These are phyloP conservation scores for Amauroascus niger DNA, from an alignment of 2,329 filamentous ascomycete genomes.

Conservation along the genomic window DNA sequence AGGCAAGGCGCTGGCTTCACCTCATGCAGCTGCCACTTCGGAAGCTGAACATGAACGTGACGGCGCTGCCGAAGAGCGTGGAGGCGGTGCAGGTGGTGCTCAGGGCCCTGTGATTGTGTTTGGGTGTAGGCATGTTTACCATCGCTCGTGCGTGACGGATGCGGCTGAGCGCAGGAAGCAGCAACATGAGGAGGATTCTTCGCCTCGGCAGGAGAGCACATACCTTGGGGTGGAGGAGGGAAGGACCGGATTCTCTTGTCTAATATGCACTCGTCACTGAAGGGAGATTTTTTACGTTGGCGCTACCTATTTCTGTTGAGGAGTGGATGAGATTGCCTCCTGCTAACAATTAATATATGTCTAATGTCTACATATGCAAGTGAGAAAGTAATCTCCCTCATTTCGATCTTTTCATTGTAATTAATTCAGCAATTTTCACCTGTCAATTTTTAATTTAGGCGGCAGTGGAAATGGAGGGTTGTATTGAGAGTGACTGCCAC, in stretches of 20 bases:
- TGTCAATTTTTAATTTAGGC: too few relatives aligned
- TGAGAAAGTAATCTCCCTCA: not conserved
- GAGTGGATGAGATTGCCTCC: too few relatives aligned
- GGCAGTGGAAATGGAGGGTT: not conserved
- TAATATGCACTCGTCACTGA: slow-evolving; percentile 23
- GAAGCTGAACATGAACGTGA: not conserved
- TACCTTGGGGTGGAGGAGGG: slow-evolving; percentile 17
- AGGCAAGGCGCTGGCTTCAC: slow-evolving; percentile 31
- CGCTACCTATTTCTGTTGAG: too few relatives aligned
- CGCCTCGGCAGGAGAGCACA: not conserved
- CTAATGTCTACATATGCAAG: too few relatives aligned
- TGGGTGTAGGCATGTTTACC: slow-evolving; percentile 42
- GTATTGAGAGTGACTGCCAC: not conserved
- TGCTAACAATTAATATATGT: too few relatives aligned
- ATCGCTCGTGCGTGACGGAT: slow-evolving; percentile 35
- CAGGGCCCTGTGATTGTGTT: slow-evolving; percentile 37
- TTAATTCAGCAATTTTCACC: not conserved
- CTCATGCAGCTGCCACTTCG: slow-evolving; percentile 10
- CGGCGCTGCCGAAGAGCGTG: not conserved
- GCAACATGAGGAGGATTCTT: not conserved
- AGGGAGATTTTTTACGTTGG: not conserved
- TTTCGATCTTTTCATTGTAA: too few relatives aligned
- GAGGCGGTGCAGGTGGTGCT: slow-evolving; percentile 7
- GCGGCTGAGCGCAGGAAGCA: slow-evolving; percentile 6
- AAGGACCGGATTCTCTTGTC: slow-evolving; percentile 26